Evolutionary conservation across 768 basidiomycete species (phyloP), one percentile per base, ranked within the genome.

Genomic region (Serendipita sp.): DNA sequence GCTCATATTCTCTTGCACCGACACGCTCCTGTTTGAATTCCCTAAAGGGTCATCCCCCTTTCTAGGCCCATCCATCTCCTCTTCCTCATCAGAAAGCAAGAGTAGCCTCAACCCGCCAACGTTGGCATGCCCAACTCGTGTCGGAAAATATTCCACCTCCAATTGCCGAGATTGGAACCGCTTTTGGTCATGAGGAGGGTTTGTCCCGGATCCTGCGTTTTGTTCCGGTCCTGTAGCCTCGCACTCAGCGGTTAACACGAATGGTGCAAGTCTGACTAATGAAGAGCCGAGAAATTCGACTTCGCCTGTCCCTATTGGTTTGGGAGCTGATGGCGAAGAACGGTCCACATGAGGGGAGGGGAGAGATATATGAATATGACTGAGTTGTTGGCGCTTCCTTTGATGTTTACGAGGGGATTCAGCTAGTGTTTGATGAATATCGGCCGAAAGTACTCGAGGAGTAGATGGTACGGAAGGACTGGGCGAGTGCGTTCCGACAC

Each of bases 81-180:
- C 69, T 64, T 78, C 67, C 62, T 75, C 74, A 69, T 89, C 86
- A 37, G 80, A 80, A 0, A 87, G 67, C 31, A 89, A 73, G 31
- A 91, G 68, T 33, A 88, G 75, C n/a, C 88, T 79, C 64, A 91
- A 70, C 1, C 89, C 88, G 16, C 89, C 88, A 16, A 85, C 77
- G 2, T 75, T 75, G 29, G 76, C 73, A 70, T 87, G 87, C 0
- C 90, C 90, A 3, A 74, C 76, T 53, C 73, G 75, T 18, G 80
- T 71, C 1, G 86, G 79, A 44, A 88, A 62, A 65, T 82, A 92
- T 6, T 80, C 75, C 58, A 88, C 73, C 62, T 83, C 80, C 64
- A 90, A 88, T 23, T 83, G 79, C 68, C 81, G 80, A 5, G 76
- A 76, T 1, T 72, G 75, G 10, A 48, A 16, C 16, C 45, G n/a